Percentiles rank a stretch among this genome's conserved stretches.
Evolutionary conservation across 1,139 yeast genomes (phyloP).

Genomic region (Suhomyces bribrorum): DNA sequence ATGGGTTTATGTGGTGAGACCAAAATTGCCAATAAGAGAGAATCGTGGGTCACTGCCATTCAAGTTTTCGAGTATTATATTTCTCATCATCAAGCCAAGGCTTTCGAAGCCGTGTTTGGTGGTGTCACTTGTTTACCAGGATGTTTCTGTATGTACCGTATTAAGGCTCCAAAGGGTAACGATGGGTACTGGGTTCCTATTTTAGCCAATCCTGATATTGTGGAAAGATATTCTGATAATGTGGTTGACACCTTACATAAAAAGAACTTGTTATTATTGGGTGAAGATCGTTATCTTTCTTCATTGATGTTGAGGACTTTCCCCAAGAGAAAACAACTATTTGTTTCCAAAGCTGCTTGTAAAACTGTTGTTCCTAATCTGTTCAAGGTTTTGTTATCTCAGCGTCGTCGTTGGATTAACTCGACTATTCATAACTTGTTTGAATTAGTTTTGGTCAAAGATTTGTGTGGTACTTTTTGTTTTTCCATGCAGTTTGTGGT

Average conservation of each 20-base stretch:
- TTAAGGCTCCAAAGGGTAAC: conserved; percentile 87
- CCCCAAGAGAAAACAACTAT: conserved; percentile 91
- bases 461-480: conserved; percentile 95
- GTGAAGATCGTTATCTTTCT: conserved; percentile 90
- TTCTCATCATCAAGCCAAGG: conserved; percentile 95
- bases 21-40: conserved; percentile 82
- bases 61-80: conserved; percentile 96
- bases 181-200: conserved; percentile 98
- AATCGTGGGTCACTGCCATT: conserved; percentile 90
- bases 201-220: conserved; percentile 93
- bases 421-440: conserved; percentile 94
- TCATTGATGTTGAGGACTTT: conserved; percentile 90
- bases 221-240: conserved; percentile 90
- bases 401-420: conserved; percentile 98
- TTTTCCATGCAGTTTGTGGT: conserved; percentile 97
- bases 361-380: conserved; percentile 88
- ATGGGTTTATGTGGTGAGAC: conserved; percentile 99
- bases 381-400: conserved; percentile 81
- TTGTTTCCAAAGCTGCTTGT: conserved; percentile 94
- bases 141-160: conserved; percentile 93
- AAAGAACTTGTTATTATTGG: conserved; percentile 83
- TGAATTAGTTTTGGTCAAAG: conserved; percentile 86
- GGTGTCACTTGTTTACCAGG: conserved; percentile 98
- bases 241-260: conserved; percentile 84
- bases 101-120: conserved; percentile 94